These are phyloP conservation scores for Corrigiola litoralis DNA, from an alignment of 179 eudicot species.

Conservation along the genomic window DNA sequence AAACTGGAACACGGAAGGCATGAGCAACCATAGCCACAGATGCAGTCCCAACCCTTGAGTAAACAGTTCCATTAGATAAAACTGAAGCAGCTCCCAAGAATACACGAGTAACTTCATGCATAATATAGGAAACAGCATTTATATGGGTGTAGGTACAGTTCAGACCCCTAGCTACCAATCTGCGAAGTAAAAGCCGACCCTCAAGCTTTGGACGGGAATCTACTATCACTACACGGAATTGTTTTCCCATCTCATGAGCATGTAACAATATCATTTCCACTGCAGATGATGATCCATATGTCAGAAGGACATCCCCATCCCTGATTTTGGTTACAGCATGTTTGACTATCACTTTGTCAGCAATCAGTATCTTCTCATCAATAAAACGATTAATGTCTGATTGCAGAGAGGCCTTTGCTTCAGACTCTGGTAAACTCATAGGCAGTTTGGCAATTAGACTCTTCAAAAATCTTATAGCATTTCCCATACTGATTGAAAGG, in stretches of 20 bases:
- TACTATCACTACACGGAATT: constrained; percentile 83
- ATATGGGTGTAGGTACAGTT: constrained; percentile 92
- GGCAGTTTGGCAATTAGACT: constrained; percentile 67
- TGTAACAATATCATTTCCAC: constrained; percentile 78
- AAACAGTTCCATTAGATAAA: constrained; percentile 90
- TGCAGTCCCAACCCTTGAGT: constrained; percentile 97
- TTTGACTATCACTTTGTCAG: constrained; percentile 83
- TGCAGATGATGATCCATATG: constrained; percentile 87
- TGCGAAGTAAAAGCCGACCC: constrained; percentile 74
- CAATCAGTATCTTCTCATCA: constrained; percentile 76
- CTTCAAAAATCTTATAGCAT: constrained; percentile 89
- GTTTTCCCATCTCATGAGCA: constrained; percentile 89
- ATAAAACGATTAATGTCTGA: constrained; percentile 82
- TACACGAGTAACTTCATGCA: constrained; percentile 93
- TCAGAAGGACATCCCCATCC: constrained; percentile 97
- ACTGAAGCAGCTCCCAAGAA: constrained; percentile 93
- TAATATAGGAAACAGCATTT: constrained; percentile 86
- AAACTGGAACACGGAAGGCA: constrained; percentile 84
- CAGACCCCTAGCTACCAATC: constrained; percentile 88
- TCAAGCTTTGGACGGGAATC: constrained; percentile 95
- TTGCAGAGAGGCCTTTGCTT: constrained; percentile 68
- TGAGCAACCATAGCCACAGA: constrained; percentile 99
- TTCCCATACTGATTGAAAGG: constrained; percentile 98
- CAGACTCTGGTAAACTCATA: constrained; percentile 67
- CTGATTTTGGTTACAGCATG: constrained; percentile 97